Percentiles rank a stretch among this genome's conserved stretches.
Conservation (phyloP, 305 asterid species). For the Solanum hybrid region DNA sequence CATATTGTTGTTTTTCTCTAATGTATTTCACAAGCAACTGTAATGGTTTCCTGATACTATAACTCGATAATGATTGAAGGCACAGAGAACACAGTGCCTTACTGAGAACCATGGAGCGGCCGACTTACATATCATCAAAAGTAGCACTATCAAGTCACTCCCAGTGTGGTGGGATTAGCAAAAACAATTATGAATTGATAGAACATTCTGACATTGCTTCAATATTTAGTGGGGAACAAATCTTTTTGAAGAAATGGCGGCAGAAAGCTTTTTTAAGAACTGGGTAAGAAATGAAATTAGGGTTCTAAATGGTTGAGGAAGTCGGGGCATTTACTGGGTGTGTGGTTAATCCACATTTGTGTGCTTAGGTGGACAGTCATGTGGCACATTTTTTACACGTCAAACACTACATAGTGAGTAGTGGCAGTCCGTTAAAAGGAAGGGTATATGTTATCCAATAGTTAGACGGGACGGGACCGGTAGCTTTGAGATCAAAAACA, state of each 20-base stretch:
- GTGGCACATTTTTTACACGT: not conserved
- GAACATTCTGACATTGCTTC: not conserved
- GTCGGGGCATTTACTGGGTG: not conserved
- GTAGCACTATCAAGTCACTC: not conserved
- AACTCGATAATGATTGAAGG: not conserved
- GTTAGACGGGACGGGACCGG: not conserved
- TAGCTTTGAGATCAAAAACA: not conserved
- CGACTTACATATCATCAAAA: not conserved
- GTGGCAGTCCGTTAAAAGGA: not conserved
- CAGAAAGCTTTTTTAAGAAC: not conserved
- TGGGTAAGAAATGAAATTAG: not conserved
- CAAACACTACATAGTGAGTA: not conserved
- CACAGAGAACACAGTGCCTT: not conserved
- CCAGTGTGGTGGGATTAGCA: not conserved
- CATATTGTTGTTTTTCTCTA: not conserved
- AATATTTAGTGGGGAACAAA: not conserved
- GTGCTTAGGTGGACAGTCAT: not conserved
- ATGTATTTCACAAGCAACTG: not conserved
- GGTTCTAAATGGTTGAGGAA: not conserved
- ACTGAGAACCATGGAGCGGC: not conserved
- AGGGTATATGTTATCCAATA: not conserved
- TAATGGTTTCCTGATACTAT: not conserved
- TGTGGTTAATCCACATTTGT: not conserved
- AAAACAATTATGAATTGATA: not conserved
- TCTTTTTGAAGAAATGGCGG: not conserved